Evolutionary conservation across 192 early-diverging fungal genomes (phyloP).

Genomic region (Obelidium mucronatum): DNA sequence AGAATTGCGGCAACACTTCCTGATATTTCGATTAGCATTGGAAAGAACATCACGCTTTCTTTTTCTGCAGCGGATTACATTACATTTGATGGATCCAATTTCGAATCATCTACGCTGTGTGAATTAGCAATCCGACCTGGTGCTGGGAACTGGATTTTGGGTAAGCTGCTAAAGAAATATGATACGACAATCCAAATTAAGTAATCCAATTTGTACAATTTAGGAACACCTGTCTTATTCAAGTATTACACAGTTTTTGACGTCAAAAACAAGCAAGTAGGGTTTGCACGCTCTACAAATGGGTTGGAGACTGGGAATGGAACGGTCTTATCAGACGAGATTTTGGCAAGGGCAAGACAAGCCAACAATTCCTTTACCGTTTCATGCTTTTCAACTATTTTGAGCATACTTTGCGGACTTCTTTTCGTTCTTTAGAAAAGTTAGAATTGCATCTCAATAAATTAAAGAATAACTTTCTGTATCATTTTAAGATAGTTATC

Average conservation of each 20-base stretch:
- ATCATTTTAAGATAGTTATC: no score
- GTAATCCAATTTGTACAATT: no score
- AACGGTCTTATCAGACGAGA: background rate
- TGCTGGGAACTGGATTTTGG: background rate
- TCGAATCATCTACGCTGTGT: background rate
- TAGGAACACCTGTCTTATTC: constrained; percentile 27
- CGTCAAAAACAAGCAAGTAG: constrained; percentile 20
- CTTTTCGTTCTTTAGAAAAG: no score
- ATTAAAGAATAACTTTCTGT: no score
- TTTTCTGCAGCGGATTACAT: background rate
- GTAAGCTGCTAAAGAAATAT: no score
- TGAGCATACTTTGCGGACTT: no score
- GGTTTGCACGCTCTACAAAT: constrained; percentile 15
- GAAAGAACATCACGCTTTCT: background rate
- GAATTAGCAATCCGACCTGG: background rate
- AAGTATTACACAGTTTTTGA: constrained; percentile 40
- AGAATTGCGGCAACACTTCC: background rate
- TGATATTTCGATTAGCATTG: background rate
- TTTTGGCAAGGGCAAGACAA: background rate
- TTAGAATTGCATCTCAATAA: no score
- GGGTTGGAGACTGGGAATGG: background rate
- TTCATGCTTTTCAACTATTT: background rate
- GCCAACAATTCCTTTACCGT: background rate
- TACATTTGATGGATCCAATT: background rate
- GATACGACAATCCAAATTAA: no score